Evolutionary conservation across 73 alveolate species (phyloP), one percentile per base, ranked within the genome.

Genomic region (Effrenium voratum): DNA sequence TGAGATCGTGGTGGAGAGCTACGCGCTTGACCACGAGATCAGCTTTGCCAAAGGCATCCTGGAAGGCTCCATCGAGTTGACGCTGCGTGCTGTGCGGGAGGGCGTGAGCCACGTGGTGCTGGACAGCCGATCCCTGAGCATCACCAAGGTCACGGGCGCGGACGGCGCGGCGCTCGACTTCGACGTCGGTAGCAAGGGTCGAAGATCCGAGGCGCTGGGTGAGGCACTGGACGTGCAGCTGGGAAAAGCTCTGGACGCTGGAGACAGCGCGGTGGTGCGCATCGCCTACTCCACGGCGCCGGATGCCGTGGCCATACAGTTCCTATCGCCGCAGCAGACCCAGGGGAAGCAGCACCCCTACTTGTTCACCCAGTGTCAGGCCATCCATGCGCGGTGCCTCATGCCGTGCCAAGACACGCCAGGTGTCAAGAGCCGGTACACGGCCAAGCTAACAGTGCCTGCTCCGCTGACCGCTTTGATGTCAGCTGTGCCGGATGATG

Each of bases 381-480:
- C 97, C n/a, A 90, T 90, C 75, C 97, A 90, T 40, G 97, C 97
- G 41, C 86, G 97, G 45, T 90, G 97, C 86, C 97, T 90, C 57
- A 90, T 90, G 97, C 97, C 97, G 32, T 90, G 97, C 76, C 97
- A 90, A 32, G 97, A 90, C 49, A 90, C 97, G 30, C 97, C 97
- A 45, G 94, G 81, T 6, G 77, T 85, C 63, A 85, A 85, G 94
- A 52, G 81, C 81, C 52, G 57, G 82, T 60, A 85, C 82, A 55
- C 81, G 50, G 97, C 97, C 34, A 90, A 90, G 75, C 66, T 90
- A 50, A 90, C 86, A 16, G 97, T 87, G 2, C 97, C 97, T 30
- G 8, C 76, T 5, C 97, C 97, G 50, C 97, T 90, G 34, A 90
- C 97, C 10, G 97, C 68, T 70, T 87, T 90, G 49, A 90, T 90